Evolutionary conservation across 345 rosid genomes (phyloP), one percentile per base, ranked within the genome.

Genomic region (Acer campestre): DNA sequence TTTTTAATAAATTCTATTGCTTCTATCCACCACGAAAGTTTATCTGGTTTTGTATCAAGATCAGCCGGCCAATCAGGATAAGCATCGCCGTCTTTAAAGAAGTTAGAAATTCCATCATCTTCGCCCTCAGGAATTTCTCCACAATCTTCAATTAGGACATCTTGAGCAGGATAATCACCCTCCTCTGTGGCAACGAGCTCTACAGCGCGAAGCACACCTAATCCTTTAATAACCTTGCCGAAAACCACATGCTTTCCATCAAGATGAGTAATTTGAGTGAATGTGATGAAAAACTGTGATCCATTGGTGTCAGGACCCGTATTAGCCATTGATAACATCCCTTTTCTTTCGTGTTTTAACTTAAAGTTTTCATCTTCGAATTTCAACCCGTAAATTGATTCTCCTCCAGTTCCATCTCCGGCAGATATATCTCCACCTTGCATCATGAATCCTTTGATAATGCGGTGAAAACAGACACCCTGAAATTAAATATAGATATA

Each of bases 371-470:
- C 99, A 77, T 96, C 98, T 46, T 94, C 95, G 76, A 94, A 96
- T 61, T 94, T 92, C 84, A 84, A 83, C 2, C 99, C 98, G 40
- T 94, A 93, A 58, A 96, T 89, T 1, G 98, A 92, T 83, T 96
- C 99, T 76, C 98, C 99, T 12, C 99, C 98, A 22, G 92, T 91
- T 11, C 99, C 98, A 87, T 96, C 84, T n/a, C 94, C 92, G 0
- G 98, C 94, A 64, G 98, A 92, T 56, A 94, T 92, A 56, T 96
- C 99, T 79, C 98, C 99, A 35, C 98, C 98, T 89, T 94, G 98
- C 35, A 90, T 88, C 95, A 94, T 91, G 81, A 89, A 91, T 49
- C 97, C 92, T 85, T 91, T 96, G 77, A 92, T 88, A 10, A 91
- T 81, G 35, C 94, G 98, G 80, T 94, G 98, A 80, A 96, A 90